A percentile compares a stretch with the other conserved stretches of the same genome.
Evolutionary conservation across 2,329 filamentous ascomycete genomes (phyloP).

Genomic region (Monosporascus sp.): DNA sequence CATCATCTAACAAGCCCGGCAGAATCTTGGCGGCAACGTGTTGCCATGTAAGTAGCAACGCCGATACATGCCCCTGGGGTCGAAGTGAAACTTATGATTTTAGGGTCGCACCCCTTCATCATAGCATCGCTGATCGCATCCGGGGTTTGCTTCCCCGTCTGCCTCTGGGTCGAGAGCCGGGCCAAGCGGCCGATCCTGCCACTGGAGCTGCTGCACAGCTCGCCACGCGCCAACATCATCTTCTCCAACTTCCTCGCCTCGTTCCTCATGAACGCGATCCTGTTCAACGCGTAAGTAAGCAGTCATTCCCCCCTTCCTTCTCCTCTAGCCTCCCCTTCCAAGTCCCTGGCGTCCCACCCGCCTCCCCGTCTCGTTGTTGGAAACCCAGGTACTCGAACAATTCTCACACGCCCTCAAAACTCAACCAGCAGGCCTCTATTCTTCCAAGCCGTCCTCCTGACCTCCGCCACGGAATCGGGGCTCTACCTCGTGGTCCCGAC

Average conservation of each 20-base stretch:
- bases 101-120: constrained; percentile 55
- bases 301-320: background rate
- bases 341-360: background rate
- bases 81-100: background rate
- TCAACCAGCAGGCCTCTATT: constrained; percentile 59
- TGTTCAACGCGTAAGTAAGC: constrained; percentile 51
- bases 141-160: constrained; percentile 40
- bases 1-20: background rate
- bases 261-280: constrained; percentile 47
- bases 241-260: constrained; percentile 48
- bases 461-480: constrained; percentile 65
- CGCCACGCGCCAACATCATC: constrained; percentile 53
- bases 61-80: background rate
- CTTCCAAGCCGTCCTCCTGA: constrained; percentile 69
- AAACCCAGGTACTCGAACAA: too few species aligned
- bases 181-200: constrained; percentile 56
- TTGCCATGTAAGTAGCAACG: constrained; percentile 42
- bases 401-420: background rate
- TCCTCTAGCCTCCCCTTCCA: background rate
- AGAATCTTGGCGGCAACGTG: constrained; percentile 60
- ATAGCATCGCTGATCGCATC: constrained; percentile 45
- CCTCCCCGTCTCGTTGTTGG: background rate
- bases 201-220: constrained; percentile 41
- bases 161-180: constrained; percentile 46
- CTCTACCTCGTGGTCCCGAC: constrained; percentile 63